Evolutionary conservation across 257 asterid genomes (phyloP), one percentile per base, ranked within the genome.

Genomic region (Scutellaria galericulata): DNA sequence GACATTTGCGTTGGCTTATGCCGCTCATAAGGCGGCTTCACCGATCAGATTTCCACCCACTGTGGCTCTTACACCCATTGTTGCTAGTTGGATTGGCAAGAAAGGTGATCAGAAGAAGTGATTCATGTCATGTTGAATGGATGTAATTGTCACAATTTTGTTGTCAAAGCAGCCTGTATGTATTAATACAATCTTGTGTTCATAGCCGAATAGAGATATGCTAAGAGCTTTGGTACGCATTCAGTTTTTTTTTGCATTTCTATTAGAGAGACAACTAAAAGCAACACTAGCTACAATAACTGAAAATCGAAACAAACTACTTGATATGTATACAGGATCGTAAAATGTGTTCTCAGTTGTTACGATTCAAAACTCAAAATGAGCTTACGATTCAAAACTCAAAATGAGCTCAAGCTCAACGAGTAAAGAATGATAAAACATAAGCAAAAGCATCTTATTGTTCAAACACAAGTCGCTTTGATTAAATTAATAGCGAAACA

Each of bases 21-120:
- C 98, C 4, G 99, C 97, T 7, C 99, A 92, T 78, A 95, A 95
- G 81, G 99, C 99, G 40, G 99, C 98, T 42, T 95, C 98, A 12
- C 99, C 98, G 1, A 95, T 92, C 54, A 86, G 97, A 64, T 95
- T 95, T 60, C 98, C 99, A 1, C 99, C 99, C 2, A 92, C 97
- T 7, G 98, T 92, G 24, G 98, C 99, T 58, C 94, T 95, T 64
- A 92, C 98, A 3, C 99, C 97, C 12, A 68, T 89, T 39, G 98
- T 95, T 78, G 97, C 97, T 67, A 41, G 83, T 82, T 95, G 98
- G 98, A 92, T 92, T 53, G 94, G 98, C 15, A 92, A 84, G 88
- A 95, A 85, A 79, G 94, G 76, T 64, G 98, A 92, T 69, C 76
- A 79, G 70, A 87, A 88, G 68, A 76, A 86, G 70, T 85, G 83